Conservation (phyloP, 805 yeast species). For the Candida dendrica region DNA sequence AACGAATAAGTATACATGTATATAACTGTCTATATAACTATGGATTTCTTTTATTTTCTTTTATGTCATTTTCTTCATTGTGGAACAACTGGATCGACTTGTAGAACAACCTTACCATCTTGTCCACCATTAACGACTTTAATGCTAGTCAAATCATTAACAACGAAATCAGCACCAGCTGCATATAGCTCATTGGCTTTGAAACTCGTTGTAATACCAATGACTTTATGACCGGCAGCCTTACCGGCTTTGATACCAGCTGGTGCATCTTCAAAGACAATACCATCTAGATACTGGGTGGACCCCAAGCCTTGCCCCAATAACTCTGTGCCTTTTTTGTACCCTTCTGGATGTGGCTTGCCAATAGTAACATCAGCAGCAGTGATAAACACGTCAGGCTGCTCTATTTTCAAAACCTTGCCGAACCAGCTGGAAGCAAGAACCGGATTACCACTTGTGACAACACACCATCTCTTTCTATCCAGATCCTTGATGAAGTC, state of each 20-base stretch:
- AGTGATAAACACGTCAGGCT: constrained; percentile 72
- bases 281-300: constrained; percentile 26
- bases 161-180: constrained; percentile 77
- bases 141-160: constrained; percentile 49
- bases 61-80: too few relatives aligned
- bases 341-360: constrained; percentile 85
- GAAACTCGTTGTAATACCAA: constrained; percentile 53
- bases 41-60: too few relatives aligned
- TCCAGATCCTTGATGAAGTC: constrained; percentile 50
- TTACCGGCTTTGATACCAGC: constrained; percentile 83
- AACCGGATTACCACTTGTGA: constrained; percentile 74
- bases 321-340: constrained; percentile 45
- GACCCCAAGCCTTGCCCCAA: constrained; percentile 23
- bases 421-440: constrained; percentile 77
- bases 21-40: not conserved
- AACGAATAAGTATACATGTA: not conserved
- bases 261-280: constrained; percentile 85
- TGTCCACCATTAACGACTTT: constrained; percentile 11
- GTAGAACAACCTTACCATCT: constrained; percentile 17
- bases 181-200: constrained; percentile 46
- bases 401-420: constrained; percentile 42
- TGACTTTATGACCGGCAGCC: constrained; percentile 74
- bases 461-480: constrained; percentile 68
- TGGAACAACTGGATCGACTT: constrained; percentile 16
- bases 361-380: constrained; percentile 76